Base-by-base conservation (phyloP, 2,329 filamentous ascomycete species). In the Fusarium xylarioides region DNA sequence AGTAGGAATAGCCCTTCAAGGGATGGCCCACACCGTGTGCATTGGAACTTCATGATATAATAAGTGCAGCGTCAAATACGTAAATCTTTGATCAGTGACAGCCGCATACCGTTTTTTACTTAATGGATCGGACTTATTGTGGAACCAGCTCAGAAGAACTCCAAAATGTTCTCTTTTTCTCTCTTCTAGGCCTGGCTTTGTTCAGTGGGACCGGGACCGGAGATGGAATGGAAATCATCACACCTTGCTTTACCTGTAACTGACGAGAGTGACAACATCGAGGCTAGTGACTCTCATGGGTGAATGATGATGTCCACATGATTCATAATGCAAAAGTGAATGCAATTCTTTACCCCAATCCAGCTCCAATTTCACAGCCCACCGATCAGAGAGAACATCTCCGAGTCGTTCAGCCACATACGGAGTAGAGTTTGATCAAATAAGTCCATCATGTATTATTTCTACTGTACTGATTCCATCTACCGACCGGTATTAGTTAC, bases 171-270 rank as follows among this genome's bases (percentile, higher is more conserved):
- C 47, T 63, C 50, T 50, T 38, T 44, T 16, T 30, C 57, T 49
- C 28, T 46, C 49, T 34, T 42, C 43, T 65, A 65, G 63, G 23
- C 34, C 35, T 69, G 68, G 44, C 71, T 74, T 74, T 74, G 68
- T 74, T 72, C 59, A 68, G 71, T 71, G 71, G 71, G 56, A 50
- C 71, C 63, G 71, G 71, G 44, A 73, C 44, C 55, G 59, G 66
- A 73, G 61, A 54, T 61, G 46, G 21, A 40, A 66, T 60, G 49
- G 19, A 46, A 66, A 66, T 68, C 52, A 43, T 26, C 38, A 55
- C 30, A 68, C 50, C 60, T 57, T 58, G 47, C 46, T 43, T 52
- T 55, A 56, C 54, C 52, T 46, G 50, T 63, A 49, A 69, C 63
- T 66, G 32, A 52, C 28, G 37, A 73, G 43, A 54, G 11, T 44